A percentile compares a stretch with the other conserved stretches of the same genome.
Evolutionary conservation across 2,329 filamentous ascomycete species (phyloP).

Genomic region (Cladophialophora carrionii): DNA sequence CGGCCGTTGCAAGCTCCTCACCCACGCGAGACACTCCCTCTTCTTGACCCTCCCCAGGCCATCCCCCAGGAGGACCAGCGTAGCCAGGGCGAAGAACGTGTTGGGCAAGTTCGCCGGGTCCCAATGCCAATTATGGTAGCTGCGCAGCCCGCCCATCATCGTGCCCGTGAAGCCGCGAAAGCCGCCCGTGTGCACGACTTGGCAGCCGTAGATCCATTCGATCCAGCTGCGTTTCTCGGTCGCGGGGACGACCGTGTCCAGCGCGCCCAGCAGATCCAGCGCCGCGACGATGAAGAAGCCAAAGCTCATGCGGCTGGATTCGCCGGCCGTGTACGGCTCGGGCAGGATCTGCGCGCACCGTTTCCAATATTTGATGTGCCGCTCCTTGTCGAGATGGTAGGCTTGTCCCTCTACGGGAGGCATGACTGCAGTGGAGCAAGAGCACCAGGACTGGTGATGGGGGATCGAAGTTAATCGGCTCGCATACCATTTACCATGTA

Average conservation of each 20-base stretch:
- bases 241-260: conserved; percentile 54
- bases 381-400: conserved; percentile 58
- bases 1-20: conserved; percentile 72
- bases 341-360: conserved; percentile 82
- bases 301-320: conserved; percentile 87
- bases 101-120: conserved; percentile 83
- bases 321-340: conserved; percentile 79
- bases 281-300: conserved; percentile 88
- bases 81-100: conserved; percentile 83
- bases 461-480: no score
- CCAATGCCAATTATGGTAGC: conserved; percentile 61
- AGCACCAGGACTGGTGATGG: no score
- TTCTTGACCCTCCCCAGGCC: conserved; percentile 69
- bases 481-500: background rate
- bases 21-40: conserved; percentile 70
- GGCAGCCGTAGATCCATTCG: conserved; percentile 82
- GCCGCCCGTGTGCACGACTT: conserved; percentile 76
- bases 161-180: conserved; percentile 84
- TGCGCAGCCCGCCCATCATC: conserved; percentile 54
- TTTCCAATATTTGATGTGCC: conserved; percentile 89
- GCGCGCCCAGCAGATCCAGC: conserved; percentile 75
- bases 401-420: background rate
- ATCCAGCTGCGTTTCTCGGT: conserved; percentile 49
- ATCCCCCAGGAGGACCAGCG: conserved; percentile 69
- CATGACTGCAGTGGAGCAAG: conserved; percentile 5